Evolutionary conservation across 805 yeast species (phyloP).

Genomic region (Wickerhamomyces pijperi): DNA sequence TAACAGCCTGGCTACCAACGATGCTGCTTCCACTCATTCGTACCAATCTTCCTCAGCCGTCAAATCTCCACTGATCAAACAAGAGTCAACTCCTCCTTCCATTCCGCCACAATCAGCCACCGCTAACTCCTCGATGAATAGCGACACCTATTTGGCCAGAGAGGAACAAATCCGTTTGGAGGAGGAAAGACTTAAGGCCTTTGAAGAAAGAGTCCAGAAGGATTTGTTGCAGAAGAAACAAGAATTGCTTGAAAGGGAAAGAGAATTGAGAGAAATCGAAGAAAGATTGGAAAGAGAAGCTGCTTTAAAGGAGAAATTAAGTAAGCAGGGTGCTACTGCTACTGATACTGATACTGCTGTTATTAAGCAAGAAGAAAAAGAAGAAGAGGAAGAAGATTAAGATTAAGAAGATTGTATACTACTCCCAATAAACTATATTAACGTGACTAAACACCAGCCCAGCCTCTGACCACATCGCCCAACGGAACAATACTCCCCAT

Average conservation of each 20-base stretch:
- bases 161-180: constrained; percentile 86
- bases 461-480: constrained; percentile 32
- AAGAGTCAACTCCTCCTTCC: no score
- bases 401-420: no score
- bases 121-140: no score
- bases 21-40: constrained; percentile 9
- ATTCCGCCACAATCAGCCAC: no score
- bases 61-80: constrained; percentile 17
- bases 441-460: constrained; percentile 37
- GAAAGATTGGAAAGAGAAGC: constrained; percentile 55
- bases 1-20: constrained; percentile 22
- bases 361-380: no score
- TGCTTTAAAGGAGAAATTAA: constrained; percentile 19
- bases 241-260: constrained; percentile 76
- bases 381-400: no score
- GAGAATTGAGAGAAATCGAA: constrained; percentile 75
- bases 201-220: constrained; percentile 83
- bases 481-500: constrained; percentile 49
- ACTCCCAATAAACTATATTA: no score
- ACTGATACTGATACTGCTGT: no score
- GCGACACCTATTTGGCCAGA: constrained; percentile 44
- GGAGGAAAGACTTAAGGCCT: constrained; percentile 77
- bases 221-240: constrained; percentile 72
- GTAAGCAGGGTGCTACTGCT: constrained; percentile 2
- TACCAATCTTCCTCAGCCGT: no score